Evolutionary conservation across 108 stramenopile genomes (phyloP), one percentile per base, ranked within the genome.

Genomic region (Seminavis robusta): DNA sequence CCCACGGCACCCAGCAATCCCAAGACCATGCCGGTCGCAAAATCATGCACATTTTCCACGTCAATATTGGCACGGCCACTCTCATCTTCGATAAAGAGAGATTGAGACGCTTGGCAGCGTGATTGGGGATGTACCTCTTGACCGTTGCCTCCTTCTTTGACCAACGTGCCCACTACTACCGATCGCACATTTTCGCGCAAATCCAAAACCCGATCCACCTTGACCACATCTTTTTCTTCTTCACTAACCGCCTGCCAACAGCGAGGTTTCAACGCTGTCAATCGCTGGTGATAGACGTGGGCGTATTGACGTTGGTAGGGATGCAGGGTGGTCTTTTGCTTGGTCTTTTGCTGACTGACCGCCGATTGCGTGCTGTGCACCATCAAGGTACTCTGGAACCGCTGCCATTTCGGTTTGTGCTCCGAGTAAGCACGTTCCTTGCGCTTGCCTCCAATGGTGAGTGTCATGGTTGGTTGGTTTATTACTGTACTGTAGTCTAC

Each of bases 301-400:
- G 86, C 78, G 64, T 89, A 93, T 59, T 93, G 92, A 20, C 86
- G 81, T 52, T 79, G 58, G 67, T 93, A 93, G 8, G 77, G 81
- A 58, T 81, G 66, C 3, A 42, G 42, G 24, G 45, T 33, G 27
- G 56, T 48, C 29, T 69, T 56, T 20, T 65, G 32, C 19, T 37
- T 19, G 0, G 48, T 28, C n/a, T 19, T 4, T 34, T 50, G 33
- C 25, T 25, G 50, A 19, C 9, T 10, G 43, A 37, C 50, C 38
- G 45, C 50, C 7, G 17, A n/a, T 4, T 47, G 38, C 16, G 45
- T 16, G 7, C 48, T 24, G 8, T 52, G 53, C 26, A 30, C 15
- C 8, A 67, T 31, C 4, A 60, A 24, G 19, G 23, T 39, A 17
- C 54, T 37, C 48, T 81, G 80, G 52, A 76, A 81, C n/a, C 74